These are phyloP conservation scores for Plenodomus biglobosus DNA, from an alignment of 2,329 filamentous ascomycete genomes.

Conservation along the genomic window DNA sequence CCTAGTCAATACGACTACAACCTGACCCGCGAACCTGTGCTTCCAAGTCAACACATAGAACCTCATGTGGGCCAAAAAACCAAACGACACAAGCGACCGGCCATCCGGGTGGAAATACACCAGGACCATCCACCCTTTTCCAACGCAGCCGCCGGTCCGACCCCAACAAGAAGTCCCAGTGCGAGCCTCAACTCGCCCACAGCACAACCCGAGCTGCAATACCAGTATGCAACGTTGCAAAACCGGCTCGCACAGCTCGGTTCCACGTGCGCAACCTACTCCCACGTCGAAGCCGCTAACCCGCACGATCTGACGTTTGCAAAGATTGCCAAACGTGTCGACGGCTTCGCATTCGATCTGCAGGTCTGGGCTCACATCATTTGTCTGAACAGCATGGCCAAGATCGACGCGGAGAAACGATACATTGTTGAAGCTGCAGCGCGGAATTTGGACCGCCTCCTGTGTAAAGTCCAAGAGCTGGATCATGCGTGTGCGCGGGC, in stretches of 20 bases:
- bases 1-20: conserved; percentile 8
- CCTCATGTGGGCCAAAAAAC: background rate
- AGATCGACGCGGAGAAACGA: conserved; percentile 15
- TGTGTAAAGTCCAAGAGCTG: conserved; percentile 12
- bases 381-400: conserved; percentile 18
- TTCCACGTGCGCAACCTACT: conserved; percentile 16
- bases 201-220: conserved; percentile 19
- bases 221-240: conserved; percentile 22
- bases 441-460: conserved; percentile 18
- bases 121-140: conserved; percentile 14
- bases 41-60: conserved; percentile 8
- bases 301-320: conserved; percentile 28
- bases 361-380: conserved; percentile 24
- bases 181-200: conserved; percentile 21
- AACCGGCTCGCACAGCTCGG: conserved; percentile 18
- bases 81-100: conserved; percentile 12
- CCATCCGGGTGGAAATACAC: conserved; percentile 28
- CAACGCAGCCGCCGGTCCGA: background rate
- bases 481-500: conserved; percentile 16
- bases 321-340: conserved; percentile 24
- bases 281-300: conserved; percentile 24
- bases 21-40: conserved; percentile 9
- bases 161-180: conserved; percentile 13
- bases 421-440: conserved; percentile 18
- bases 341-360: conserved; percentile 27